Conservation (phyloP, 2,329 filamentous ascomycete genomes). For the Cytospora mali region DNA sequence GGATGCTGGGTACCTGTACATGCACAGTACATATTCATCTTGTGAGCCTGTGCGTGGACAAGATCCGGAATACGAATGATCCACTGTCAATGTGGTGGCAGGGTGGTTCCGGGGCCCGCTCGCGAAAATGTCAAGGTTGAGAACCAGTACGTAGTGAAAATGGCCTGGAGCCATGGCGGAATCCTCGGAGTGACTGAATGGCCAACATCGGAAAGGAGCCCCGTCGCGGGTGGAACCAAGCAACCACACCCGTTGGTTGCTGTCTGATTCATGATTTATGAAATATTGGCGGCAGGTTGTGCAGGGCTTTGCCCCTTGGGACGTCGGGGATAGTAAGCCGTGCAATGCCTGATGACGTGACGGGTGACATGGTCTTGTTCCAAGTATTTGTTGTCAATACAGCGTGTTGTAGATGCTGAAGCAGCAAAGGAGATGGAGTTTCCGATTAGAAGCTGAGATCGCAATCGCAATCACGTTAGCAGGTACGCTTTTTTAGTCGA, state of each 20-base stretch:
- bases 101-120: conserved; percentile 20
- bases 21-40: conserved; percentile 11
- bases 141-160: too few species aligned
- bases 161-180: conserved; percentile 11
- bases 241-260: not conserved
- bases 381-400: not conserved
- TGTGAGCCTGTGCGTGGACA: conserved; percentile 10
- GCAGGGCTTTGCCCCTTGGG: conserved; percentile 2
- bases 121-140: conserved; percentile 19
- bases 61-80: conserved; percentile 24
- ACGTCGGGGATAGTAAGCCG: not conserved
- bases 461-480: conserved; percentile 30
- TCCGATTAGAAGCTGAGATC: conserved; percentile 2
- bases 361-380: not conserved
- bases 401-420: conserved; percentile 7
- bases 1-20: conserved; percentile 4
- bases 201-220: conserved; percentile 21
- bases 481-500: conserved; percentile 42
- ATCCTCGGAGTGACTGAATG: conserved; percentile 23
- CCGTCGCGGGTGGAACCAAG: conserved; percentile 4
- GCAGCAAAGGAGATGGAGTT: not conserved
- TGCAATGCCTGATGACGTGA: not conserved
- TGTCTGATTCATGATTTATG: conserved; percentile 1
- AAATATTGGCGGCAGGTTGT: not conserved
- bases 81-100: conserved; percentile 11